Base-by-base conservation (phyloP, 352 stramenopile genomes). In the Phytopythium aichiense region DNA sequence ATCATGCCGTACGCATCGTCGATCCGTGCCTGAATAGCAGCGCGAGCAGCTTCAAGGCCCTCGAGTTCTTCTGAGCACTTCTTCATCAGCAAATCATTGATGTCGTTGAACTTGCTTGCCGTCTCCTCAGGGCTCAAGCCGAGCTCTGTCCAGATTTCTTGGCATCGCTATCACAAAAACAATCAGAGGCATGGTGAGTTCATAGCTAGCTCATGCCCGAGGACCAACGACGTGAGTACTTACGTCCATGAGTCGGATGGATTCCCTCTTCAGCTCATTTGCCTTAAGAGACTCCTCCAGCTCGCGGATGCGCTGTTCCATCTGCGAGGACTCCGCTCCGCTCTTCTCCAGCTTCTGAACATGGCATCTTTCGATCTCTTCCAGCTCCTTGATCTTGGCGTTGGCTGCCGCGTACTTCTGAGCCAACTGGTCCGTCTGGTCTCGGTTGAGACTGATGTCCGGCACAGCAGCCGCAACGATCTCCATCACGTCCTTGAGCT, bases 131-230 rank as follows among this genome's bases (percentile, higher is more conserved):
- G 69, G 46, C 77, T 74, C 18, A 88, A 23, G 0, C 81, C 81
- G 7, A 91, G 61, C 31, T 91, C 81, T 46, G 70, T 64, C 79
- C 81, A 89, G 37, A 91, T 83, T 30, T 89, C 64, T 74, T 91
- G 79, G 38, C 81, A 92, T 56, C 68, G 66, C 79, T 91, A 56
- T 16, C 46, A 13, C 13, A 35, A 13, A 45, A 23, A 35, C 6
- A 56, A 2, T 40, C 0, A 2, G 8, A 25, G 5, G 7, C 5
- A 23, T 30, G 7, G 48, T 38, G 16, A 54, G 48, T 8, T 12
- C 15, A 49, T 7, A 2, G 69, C 33, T 13, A 38, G n/a, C 57
- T 7, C 38, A 56, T 18, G 18, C 9, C n/a, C 64, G 25, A 2
- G 55, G 55, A 31, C 13, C 49, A 11, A 62, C 4, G 25, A 52